These are phyloP conservation scores for Starmerella vaccinii DNA, from an alignment of 805 yeast species.

Conservation along the genomic window DNA sequence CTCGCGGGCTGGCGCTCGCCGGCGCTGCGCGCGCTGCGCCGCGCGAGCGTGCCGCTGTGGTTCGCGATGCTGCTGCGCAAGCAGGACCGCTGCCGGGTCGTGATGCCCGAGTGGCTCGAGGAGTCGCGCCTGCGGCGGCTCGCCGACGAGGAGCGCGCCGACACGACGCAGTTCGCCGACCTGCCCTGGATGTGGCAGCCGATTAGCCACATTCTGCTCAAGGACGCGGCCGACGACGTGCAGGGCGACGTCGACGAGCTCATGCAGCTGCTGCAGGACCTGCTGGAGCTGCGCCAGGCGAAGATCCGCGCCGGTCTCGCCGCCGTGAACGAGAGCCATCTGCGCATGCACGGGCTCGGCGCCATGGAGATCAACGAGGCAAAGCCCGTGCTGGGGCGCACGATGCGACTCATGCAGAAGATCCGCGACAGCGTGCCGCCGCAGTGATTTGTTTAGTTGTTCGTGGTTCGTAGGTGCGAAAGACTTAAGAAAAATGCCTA, in stretches of 20 bases:
- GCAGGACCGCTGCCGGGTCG: conserved; percentile 76
- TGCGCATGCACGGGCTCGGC: conserved; percentile 73
- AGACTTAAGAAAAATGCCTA: no score
- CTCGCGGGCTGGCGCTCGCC: conserved; percentile 57
- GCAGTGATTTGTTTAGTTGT: not conserved
- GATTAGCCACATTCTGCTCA: conserved; percentile 55
- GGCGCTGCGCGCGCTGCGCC: conserved; percentile 52
- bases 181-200: conserved; percentile 90
- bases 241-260: conserved; percentile 61
- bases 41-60: conserved; percentile 75
- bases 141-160: conserved; percentile 56
- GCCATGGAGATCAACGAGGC: conserved; percentile 79
- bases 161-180: conserved; percentile 43
- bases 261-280: conserved; percentile 64
- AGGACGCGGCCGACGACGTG: conserved; percentile 68
- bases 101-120: conserved; percentile 78
- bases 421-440: conserved; percentile 29
- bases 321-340: conserved; percentile 70
- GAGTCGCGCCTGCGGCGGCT: conserved; percentile 42
- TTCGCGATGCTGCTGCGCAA: conserved; percentile 70
- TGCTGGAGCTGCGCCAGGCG: conserved; percentile 69
- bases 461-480: no score
- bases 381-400: conserved; percentile 66
- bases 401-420: conserved; percentile 67
- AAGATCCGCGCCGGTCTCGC: conserved; percentile 74